Conservation (phyloP, 768 basidiomycete species). For the Coprinellus micaceus region DNA sequence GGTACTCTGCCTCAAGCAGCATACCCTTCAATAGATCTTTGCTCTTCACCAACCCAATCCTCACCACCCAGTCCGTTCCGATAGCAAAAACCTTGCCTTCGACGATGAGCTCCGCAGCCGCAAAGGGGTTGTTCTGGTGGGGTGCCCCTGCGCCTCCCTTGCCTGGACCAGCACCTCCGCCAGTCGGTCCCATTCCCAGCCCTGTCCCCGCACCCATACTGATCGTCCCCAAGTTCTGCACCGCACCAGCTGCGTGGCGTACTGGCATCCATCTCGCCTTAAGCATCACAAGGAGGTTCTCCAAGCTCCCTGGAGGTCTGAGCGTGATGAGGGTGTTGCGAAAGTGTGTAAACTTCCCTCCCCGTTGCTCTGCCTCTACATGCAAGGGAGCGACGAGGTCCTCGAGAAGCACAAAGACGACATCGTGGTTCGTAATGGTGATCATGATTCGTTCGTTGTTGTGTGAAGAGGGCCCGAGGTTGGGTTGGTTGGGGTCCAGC, state of each 20-base stretch:
- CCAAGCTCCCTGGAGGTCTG: constrained; percentile 68
- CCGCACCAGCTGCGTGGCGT: constrained; percentile 39
- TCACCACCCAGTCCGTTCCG: constrained; percentile 78
- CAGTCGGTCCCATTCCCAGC: not conserved
- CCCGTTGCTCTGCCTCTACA: constrained; percentile 50
- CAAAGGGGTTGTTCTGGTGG: not conserved
- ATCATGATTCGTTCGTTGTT: constrained; percentile 63
- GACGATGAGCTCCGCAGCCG: constrained; percentile 57
- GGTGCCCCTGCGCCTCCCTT: not conserved
- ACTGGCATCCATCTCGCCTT: constrained; percentile 75
- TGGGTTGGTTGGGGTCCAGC: constrained; percentile 8
- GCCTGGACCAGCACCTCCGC: not conserved
- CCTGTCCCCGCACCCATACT: constrained; percentile 1
- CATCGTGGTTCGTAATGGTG: constrained; percentile 74
- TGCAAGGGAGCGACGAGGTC: constrained; percentile 70
- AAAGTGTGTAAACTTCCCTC: constrained; percentile 53
- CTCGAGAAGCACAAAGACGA: constrained; percentile 76
- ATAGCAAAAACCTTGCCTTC: constrained; percentile 75
- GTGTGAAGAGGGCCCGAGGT: not conserved
- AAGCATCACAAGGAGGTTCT: constrained; percentile 69
- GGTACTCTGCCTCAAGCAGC: constrained; percentile 84
- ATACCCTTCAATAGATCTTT: constrained; percentile 80
- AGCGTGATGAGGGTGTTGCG: constrained; percentile 76
- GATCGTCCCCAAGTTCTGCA: constrained; percentile 20
- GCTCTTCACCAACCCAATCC: constrained; percentile 73